Base-by-base conservation (phyloP, 306 rosid species). In the Coriaria nepalensis region DNA sequence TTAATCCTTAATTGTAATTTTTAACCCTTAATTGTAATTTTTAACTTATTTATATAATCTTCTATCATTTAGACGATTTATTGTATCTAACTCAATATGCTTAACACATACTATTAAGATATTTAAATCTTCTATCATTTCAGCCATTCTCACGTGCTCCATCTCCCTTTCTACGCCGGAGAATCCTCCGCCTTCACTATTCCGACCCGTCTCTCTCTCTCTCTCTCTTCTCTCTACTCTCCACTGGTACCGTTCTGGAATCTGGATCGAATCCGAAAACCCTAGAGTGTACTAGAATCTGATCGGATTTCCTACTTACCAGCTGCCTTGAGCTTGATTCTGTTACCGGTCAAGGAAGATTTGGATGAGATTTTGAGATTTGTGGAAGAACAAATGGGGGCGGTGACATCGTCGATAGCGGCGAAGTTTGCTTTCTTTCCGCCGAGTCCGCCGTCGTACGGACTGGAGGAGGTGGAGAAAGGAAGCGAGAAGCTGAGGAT, bases 381-480 rank as follows among this genome's bases (percentile, higher is more conserved):
- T 5, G 8, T 12, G 12, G 45, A n/a, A 10, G 4, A 51, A 29
- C 2, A 35, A 2, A 82, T 88, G 97, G 97, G 97, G 58, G 75
- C 82, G 36, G 80, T 88, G 48, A 77, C 95, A 56, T 88, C 97
- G 34, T 81, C 97, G 12, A 74, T 88, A 93, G 95, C 97, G 60
- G 93, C 95, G 15, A 88, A 81, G 74, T 88, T 88, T 43, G 93
- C 97, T 1, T 88, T 88, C 52, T 88, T 81, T 12, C 97, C 95
- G 14, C 97, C 97, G 38, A 71, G 60, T 40, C 97, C 97, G 47
- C 70, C 97, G 67, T 88, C 97, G 36, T 88, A 88, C 9, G 62
- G 66, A 5, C 46, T 88, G 47, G 80, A 54, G 62, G 77, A 57
- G 13, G 70, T 33, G 64, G 74, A 70, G 32, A 80, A 55, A 45